Evolutionary conservation across 176 grass and related monocot genomes (phyloP), one percentile per base, ranked within the genome.

Genomic region (Guadua angustifolia): DNA sequence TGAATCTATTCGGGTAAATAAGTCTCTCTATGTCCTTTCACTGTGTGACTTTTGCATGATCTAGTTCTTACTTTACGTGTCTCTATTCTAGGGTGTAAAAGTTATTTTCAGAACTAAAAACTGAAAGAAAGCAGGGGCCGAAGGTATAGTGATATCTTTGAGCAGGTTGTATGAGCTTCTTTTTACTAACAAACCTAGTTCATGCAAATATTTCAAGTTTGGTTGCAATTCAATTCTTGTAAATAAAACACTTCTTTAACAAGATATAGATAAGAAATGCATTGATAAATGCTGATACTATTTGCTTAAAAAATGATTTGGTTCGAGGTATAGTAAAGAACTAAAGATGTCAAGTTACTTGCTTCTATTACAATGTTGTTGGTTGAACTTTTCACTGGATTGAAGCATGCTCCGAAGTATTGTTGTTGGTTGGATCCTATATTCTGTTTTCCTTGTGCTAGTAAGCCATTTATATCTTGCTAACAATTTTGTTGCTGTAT

Each of bases 41-140:
- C 36, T 51, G 1, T 73, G 7, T 66, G 45, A 56, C 16, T 84
- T 82, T 81, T 42, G 16, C 2, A 40, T 38, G 13, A 14, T 64
- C 52, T 56, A 59, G 25, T 62, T 82, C 74, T 92, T 66, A 82
- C 16, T 39, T 77, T 24, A n/a, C 69, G 14, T 81, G 15, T 72
- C 62, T 82, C 42, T 79, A 40, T 50, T 69, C 74, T 77, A 98
- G 96, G 96, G 96, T 44, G 91, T 98, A 16, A 98, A 95, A 92
- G 76, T 98, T 84, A 95, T 98, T 79, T 98, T 71, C 84, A 95
- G 96, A 91, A 98, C 96, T 69, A 86, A 85, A 73, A 98, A 40
- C 83, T 98, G 38, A 94, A 95, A 85, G 96, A 98, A 92, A 92
- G 58, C 96, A 95, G n/a, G 18, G 91, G 92, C 61, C 94, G 78